Evolutionary conservation across 192 early-diverging fungal species (phyloP).

Genomic region (Entrophospora sp.): DNA sequence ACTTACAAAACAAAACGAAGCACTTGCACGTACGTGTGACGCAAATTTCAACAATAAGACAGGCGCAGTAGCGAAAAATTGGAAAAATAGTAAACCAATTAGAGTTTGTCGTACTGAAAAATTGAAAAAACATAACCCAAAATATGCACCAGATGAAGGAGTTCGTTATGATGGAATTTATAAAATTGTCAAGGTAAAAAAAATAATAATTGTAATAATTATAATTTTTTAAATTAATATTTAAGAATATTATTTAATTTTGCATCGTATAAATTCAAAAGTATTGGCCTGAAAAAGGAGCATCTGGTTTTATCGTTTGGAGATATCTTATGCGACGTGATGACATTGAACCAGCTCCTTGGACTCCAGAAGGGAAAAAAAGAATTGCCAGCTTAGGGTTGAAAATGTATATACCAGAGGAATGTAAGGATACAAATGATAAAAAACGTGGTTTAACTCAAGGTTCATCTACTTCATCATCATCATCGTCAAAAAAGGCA

Average conservation of each 20-base stretch:
- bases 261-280: conserved; percentile 50
- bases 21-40: conserved; percentile 48
- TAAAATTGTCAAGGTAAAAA: conserved; percentile 49
- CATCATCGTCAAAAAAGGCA: neutral
- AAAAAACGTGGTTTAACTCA: too few species aligned
- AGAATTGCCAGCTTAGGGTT: conserved; percentile 35
- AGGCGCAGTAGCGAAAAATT: conserved; percentile 39
- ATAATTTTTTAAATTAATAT: too few species aligned
- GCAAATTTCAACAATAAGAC: conserved; percentile 29
- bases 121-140: conserved; percentile 34
- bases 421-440: neutral
- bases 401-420: conserved; percentile 24
- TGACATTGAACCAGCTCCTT: conserved; percentile 52
- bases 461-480: too few species aligned
- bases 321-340: conserved; percentile 52
- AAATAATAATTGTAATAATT: too few species aligned
- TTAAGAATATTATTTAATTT: too few species aligned
- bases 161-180: conserved; percentile 60
- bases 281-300: too few species aligned
- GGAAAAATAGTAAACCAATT: conserved; percentile 43
- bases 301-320: conserved; percentile 44
- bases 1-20: conserved; percentile 45
- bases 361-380: conserved; percentile 44
- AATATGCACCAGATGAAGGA: conserved; percentile 42
- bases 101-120: conserved; percentile 49